phyloP scores from a whole-genome alignment of 768 basidiomycete genomes.

The Mrakia blollopis region DNA sequence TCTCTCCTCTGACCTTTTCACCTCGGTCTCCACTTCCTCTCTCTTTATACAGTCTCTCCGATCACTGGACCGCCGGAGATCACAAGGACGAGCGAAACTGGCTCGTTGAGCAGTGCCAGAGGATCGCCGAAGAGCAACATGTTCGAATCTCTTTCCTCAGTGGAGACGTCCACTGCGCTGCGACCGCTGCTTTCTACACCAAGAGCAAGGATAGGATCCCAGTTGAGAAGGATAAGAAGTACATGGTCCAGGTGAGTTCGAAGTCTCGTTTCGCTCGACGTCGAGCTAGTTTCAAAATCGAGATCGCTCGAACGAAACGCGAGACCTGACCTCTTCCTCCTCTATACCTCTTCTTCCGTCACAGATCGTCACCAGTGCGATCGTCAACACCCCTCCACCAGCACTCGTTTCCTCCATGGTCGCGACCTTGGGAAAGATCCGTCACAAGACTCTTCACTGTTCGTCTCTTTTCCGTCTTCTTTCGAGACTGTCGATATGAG shows the following conservation, averaged over 20 bases:
- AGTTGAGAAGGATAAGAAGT: constrained; percentile 65
- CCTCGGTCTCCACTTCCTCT: neutral
- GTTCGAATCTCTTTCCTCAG: constrained; percentile 78
- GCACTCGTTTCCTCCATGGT: constrained; percentile 71
- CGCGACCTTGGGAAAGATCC: constrained; percentile 63
- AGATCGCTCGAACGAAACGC: too few species aligned
- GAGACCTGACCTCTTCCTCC: too few species aligned
- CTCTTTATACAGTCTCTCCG: constrained; percentile 16
- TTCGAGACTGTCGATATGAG: too few species aligned
- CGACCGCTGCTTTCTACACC: constrained; percentile 61
- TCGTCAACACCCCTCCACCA: constrained; percentile 90
- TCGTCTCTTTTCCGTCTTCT: neutral
- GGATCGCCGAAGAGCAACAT: constrained; percentile 58
- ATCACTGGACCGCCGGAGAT: constrained; percentile 63
- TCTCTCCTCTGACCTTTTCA: neutral
- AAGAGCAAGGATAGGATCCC: constrained; percentile 47
- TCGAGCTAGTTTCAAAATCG: too few species aligned
- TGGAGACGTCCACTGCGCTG: constrained; percentile 91
- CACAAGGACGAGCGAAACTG: constrained; percentile 65
- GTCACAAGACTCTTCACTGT: constrained; percentile 70
- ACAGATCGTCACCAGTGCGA: constrained; percentile 60
- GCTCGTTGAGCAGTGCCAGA: constrained; percentile 55
- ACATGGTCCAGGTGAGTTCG: constrained; percentile 58
- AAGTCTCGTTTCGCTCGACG: too few species aligned
- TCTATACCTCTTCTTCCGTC: too few species aligned